Base-by-base conservation (phyloP, 306 rosid genomes). In the Delonix regia region DNA sequence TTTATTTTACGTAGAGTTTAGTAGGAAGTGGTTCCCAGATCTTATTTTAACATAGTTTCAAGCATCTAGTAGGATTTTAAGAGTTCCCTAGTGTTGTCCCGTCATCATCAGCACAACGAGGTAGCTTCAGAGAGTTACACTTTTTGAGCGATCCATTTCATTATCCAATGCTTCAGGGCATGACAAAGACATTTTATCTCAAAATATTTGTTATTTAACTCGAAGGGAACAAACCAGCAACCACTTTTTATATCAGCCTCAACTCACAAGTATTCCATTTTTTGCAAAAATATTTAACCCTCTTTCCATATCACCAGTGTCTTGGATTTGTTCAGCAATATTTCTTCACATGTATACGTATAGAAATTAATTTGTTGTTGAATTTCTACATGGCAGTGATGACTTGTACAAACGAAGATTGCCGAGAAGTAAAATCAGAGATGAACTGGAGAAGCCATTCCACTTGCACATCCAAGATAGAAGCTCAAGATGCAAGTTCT, bases 401-500 rank as follows among this genome's bases (percentile, higher is more conserved):
- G 97, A 86, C 69, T 72, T 82, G 57, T 89, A 78, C 85, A 83
- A 85, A 88, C 83, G 89, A 82, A 85, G 85, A 87, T 51, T 85
- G 15, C 76, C 71, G 41, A 89, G 82, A 86, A 86, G 85, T 78
- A 92, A 84, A 85, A 74, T 21, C 0, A 89, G 81, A 74, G 90
- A 90, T 60, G 55, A 66, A 21, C 34, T 80, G 52, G 91, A 85
- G 69, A 89, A 90, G 73, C 91, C 89, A 72, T 87, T 87, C 48
- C 87, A 86, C 83, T 77, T 87, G 66, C 83, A 94, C 18, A 63
- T 84, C 72, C 93, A 88, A 71, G 98, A 91, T 24, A 92, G 66
- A 65, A 82, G 78, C 82, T 78, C 94, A 84, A 87, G 87, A 87
- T 91, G 90, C 96, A 91, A 85, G 84, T 75, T 90, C 73, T 85